Evolutionary conservation across 108 stramenopile genomes (phyloP).

Genomic region (Pseudonitzschia delicatissima): DNA sequence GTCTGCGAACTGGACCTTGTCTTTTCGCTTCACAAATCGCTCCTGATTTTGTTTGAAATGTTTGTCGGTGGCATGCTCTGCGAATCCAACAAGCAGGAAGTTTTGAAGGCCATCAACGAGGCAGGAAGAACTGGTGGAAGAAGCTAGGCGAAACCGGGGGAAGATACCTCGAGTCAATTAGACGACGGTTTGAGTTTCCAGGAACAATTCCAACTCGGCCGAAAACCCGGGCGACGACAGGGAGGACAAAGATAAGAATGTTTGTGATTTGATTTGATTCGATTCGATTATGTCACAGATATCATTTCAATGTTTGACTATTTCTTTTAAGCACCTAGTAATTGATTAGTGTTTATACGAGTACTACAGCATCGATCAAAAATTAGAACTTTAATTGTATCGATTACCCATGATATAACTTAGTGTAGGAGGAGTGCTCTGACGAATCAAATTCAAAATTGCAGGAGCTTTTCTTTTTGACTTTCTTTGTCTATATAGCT

Average conservation of each 20-base stretch:
- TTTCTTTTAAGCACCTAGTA: not conserved
- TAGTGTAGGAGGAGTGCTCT: too few relatives aligned
- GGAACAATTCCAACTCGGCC: slow-evolving; percentile 86
- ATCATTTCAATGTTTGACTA: not conserved
- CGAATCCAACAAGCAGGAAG: slow-evolving; percentile 81
- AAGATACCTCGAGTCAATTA: slow-evolving; percentile 82
- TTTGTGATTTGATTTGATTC: not conserved
- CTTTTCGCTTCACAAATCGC: slow-evolving; percentile 96
- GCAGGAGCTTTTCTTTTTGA: too few relatives aligned
- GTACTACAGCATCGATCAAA: not conserved
- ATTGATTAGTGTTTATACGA: not conserved
- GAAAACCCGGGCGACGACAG: slow-evolving; percentile 74
- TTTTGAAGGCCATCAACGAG: slow-evolving; percentile 80
- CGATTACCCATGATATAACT: too few relatives aligned
- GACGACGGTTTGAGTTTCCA: slow-evolving; percentile 85
- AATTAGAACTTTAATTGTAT: not conserved
- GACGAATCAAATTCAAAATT: too few relatives aligned
- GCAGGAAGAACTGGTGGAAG: slow-evolving; percentile 84
- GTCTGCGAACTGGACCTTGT: slow-evolving; percentile 98
- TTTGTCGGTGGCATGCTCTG: slow-evolving; percentile 92
- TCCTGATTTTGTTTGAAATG: slow-evolving; percentile 91
- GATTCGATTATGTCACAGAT: not conserved
- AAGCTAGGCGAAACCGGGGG: slow-evolving; percentile 85
- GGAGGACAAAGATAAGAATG: slow-evolving; percentile 8
- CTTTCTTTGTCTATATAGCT: too few relatives aligned